Evolutionary conservation across 306 rosid genomes (phyloP).

Genomic region (Inga oerstediana): DNA sequence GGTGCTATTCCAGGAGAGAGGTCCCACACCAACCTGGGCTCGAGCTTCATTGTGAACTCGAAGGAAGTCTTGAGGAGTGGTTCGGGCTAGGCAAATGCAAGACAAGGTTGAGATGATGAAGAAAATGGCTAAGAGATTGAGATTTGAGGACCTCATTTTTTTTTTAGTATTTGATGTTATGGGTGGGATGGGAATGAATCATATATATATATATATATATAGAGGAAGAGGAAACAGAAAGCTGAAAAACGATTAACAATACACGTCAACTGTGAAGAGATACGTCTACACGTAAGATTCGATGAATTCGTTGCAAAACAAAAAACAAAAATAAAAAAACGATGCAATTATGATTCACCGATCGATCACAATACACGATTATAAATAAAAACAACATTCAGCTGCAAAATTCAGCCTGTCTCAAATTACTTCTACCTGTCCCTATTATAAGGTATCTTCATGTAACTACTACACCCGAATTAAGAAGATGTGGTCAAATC

Average conservation of each 20-base stretch:
- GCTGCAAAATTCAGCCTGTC: too few species aligned
- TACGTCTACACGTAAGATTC: neutral
- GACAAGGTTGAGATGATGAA: neutral
- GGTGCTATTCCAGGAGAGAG: constrained; percentile 36
- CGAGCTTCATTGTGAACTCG: constrained; percentile 48
- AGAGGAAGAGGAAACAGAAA: neutral
- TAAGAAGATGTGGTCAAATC: too few species aligned
- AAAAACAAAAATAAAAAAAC: too few species aligned
- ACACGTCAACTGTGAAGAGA: neutral
- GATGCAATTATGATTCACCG: too few species aligned
- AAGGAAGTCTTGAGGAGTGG: constrained; percentile 29
- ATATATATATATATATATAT: neutral
- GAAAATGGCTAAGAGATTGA: neutral
- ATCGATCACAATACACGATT: too few species aligned
- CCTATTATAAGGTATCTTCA: too few species aligned
- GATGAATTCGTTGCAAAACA: too few species aligned
- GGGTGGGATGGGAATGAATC: neutral
- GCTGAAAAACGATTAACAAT: neutral
- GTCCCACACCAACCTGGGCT: constrained; percentile 37
- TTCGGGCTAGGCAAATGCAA: constrained; percentile 6
- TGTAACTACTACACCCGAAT: too few species aligned
- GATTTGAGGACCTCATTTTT: neutral
- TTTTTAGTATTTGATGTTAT: too few species aligned
- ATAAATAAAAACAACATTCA: too few species aligned
- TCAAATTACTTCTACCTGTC: too few species aligned